A percentile compares a stretch with the other conserved stretches of the same genome.
Evolutionary conservation across 176 grass and related monocot species (phyloP).

Genomic region (Neostapfia colusana): DNA sequence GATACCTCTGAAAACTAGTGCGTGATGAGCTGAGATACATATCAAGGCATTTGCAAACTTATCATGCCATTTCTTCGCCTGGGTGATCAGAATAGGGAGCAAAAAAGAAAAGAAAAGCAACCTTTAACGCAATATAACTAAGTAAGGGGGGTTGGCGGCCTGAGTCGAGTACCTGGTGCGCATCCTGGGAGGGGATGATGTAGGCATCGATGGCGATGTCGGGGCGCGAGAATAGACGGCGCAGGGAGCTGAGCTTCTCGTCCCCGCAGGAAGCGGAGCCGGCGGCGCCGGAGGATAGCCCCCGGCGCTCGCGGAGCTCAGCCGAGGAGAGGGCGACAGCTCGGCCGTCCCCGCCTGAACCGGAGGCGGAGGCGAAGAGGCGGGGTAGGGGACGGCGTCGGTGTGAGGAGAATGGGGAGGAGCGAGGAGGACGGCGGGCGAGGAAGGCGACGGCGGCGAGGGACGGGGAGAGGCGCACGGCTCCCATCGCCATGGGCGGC

Average conservation of each 20-base stretch:
- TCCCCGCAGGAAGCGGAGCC: conserved; percentile 30
- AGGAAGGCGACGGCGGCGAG: conserved; percentile 39
- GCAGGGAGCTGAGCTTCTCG: conserved; percentile 71
- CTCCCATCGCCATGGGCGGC: conserved; percentile 38
- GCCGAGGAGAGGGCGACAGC: conserved; percentile 62
- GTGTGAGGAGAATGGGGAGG: conserved; percentile 25
- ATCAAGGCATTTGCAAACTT: not conserved
- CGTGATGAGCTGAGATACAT: not conserved
- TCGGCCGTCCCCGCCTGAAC: conserved; percentile 40
- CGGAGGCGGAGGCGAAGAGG: conserved; percentile 27
- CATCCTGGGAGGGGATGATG: conserved; percentile 93
- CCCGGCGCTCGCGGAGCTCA: conserved; percentile 68
- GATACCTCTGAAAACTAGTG: not conserved
- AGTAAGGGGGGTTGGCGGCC: not conserved
- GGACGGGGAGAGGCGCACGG: conserved; percentile 43
- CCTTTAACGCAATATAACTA: not conserved
- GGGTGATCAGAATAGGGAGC: not conserved
- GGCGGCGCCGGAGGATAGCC: not conserved
- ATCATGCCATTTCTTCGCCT: not conserved
- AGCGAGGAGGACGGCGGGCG: conserved; percentile 17
- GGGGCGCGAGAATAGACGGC: conserved; percentile 63
- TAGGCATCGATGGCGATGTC: conserved; percentile 82
- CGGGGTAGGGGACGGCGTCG: conserved; percentile 29
- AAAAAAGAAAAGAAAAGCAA: not conserved
- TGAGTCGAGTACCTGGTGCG: conserved; percentile 61